A percentile compares a stretch with the other conserved stretches of the same genome.
phyloP scores from a whole-genome alignment of 2,329 filamentous ascomycete species.

The Sclerotinia minor region DNA sequence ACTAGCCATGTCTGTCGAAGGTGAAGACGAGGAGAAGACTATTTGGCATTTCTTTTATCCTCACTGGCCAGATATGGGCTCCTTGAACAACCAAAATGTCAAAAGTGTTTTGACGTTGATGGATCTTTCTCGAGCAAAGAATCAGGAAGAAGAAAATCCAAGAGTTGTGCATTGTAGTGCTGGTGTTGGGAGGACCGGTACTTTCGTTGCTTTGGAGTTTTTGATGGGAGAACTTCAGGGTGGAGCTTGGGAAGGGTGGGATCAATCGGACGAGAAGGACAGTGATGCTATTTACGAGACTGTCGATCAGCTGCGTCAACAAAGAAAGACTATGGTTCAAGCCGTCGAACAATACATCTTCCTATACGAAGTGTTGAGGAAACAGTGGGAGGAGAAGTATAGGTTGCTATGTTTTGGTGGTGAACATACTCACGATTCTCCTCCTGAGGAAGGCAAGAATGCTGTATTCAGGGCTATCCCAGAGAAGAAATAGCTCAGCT shows the following conservation, averaged over 20 bases:
- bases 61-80: slow-evolving; percentile 87
- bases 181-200: slow-evolving; percentile 89
- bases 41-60: slow-evolving; percentile 86
- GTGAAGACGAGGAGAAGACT: slow-evolving; percentile 55
- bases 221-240: slow-evolving; percentile 78
- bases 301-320: slow-evolving; percentile 78
- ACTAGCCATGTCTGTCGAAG: slow-evolving; percentile 55
- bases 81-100: slow-evolving; percentile 69
- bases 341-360: slow-evolving; percentile 81
- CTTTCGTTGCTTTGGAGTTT: slow-evolving; percentile 95
- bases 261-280: slow-evolving; percentile 42
- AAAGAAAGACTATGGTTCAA: slow-evolving; percentile 95
- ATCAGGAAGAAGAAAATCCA: slow-evolving; percentile 60
- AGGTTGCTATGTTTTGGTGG: slow-evolving; percentile 34
- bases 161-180: slow-evolving; percentile 87
- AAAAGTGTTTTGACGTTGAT: slow-evolving; percentile 69
- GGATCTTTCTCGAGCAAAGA: slow-evolving; percentile 62
- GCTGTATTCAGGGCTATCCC: slow-evolving; percentile 12
- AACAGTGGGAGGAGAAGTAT: slow-evolving; percentile 70
- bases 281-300: slow-evolving; percentile 74
- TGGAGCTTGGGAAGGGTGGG: slow-evolving; percentile 52
- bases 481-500: slow-evolving; percentile 1
- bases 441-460: slow-evolving; percentile 24
- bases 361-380: slow-evolving; percentile 81
- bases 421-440: slow-evolving; percentile 32